These are phyloP conservation scores for Obelidium mucronatum DNA, from an alignment of 192 early-diverging fungal species.

Conservation along the genomic window DNA sequence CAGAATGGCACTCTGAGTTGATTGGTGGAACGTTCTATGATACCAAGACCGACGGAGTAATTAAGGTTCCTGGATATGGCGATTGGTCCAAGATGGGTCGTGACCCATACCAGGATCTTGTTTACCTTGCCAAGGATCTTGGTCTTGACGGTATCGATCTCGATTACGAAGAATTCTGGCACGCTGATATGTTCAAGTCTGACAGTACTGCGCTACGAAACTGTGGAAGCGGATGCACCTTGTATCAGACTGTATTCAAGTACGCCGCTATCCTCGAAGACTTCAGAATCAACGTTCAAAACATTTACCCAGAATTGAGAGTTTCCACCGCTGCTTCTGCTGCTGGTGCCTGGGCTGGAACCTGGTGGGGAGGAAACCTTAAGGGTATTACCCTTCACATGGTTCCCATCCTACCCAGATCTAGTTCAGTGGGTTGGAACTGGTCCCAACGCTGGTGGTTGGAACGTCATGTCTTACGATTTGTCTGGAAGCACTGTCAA, in stretches of 20 bases:
- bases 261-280: conserved; percentile 71
- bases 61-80: background rate
- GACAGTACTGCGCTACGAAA: conserved; percentile 4
- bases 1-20: conserved; percentile 23
- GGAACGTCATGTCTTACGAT: conserved; percentile 34
- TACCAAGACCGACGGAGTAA: background rate
- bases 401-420: conserved; percentile 26
- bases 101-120: conserved; percentile 32
- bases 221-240: conserved; percentile 15
- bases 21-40: background rate
- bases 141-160: conserved; percentile 32
- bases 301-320: conserved; percentile 47
- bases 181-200: conserved; percentile 31
- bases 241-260: conserved; percentile 28
- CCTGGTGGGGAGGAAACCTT: conserved; percentile 30
- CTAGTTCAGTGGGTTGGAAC: background rate
- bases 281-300: conserved; percentile 67
- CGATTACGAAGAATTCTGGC: conserved; percentile 31
- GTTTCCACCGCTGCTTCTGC: conserved; percentile 28
- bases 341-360: conserved; percentile 28
- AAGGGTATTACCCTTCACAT: conserved; percentile 20
- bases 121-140: conserved; percentile 18
- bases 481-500: conserved; percentile 4
- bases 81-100: conserved; percentile 17
- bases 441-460: conserved; percentile 29